These are phyloP conservation scores for Puccinia coronata DNA, from an alignment of 1,284 basidiomycete species.

Conservation along the genomic window DNA sequence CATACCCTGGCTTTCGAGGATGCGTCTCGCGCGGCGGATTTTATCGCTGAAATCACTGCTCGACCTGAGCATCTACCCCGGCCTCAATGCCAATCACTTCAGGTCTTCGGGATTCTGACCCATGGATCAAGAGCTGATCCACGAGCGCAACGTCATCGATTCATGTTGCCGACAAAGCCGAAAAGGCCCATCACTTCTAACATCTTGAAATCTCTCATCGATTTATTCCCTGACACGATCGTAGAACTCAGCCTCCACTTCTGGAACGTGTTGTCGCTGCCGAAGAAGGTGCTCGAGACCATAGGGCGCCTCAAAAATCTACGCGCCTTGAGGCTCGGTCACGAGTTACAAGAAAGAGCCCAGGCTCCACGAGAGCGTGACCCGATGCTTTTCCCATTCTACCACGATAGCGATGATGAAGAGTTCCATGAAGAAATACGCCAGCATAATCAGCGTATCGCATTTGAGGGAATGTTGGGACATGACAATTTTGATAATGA, in stretches of 20 bases:
- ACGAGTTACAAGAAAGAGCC: constrained; percentile 8
- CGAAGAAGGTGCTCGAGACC: not conserved
- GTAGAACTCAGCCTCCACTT: constrained; percentile 22
- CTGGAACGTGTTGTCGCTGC: constrained; percentile 5
- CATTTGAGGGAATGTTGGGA: too few relatives aligned
- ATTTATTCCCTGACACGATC: constrained; percentile 21
- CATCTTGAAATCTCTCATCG: constrained; percentile 2
- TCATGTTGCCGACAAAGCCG: not conserved
- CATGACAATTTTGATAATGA: too few relatives aligned
- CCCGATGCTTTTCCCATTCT: not conserved
- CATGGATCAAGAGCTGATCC: too few relatives aligned
- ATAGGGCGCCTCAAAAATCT: constrained; percentile 19
- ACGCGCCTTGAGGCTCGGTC: constrained; percentile 10
- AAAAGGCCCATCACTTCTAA: not conserved
- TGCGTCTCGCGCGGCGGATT: too few relatives aligned
- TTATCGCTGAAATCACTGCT: not conserved
- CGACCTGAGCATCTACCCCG: not conserved
- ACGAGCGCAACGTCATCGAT: not conserved
- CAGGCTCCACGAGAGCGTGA: too few relatives aligned
- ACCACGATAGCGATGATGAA: constrained; percentile 2
- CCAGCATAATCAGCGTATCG: too few relatives aligned
- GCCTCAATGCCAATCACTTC: not conserved
- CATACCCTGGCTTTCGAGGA: not conserved
- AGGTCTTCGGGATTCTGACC: too few relatives aligned
- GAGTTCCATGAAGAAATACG: too few relatives aligned